Evolutionary conservation across 495 filamentous ascomycete genomes (phyloP).

Genomic region (Aspergillus steynii): DNA sequence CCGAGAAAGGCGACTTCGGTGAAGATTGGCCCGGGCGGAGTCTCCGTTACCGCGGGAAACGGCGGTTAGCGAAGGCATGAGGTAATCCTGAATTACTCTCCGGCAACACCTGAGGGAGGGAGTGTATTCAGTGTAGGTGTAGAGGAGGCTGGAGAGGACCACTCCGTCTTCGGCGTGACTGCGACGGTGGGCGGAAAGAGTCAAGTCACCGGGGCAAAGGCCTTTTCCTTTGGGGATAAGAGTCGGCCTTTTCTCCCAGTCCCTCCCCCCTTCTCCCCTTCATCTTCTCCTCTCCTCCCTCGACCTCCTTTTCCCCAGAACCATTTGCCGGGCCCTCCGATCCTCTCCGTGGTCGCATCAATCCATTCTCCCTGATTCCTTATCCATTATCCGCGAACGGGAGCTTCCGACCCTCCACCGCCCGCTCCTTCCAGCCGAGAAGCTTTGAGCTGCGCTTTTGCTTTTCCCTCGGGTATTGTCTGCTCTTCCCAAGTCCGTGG

Average conservation of each 20-base stretch:
- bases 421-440: conserved; percentile 27
- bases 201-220: conserved; percentile 29
- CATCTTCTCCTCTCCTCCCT: conserved; percentile 15
- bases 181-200: conserved; percentile 29
- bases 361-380: conserved; percentile 3
- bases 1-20: conserved; percentile 12
- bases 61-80: conserved; percentile 5
- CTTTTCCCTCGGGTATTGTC: conserved; percentile 26
- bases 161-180: conserved; percentile 32
- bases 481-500: conserved; percentile 3
- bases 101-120: too few relatives aligned
- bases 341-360: conserved; percentile 23
- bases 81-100: neutral
- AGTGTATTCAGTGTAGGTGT: too few relatives aligned
- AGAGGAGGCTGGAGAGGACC: too few relatives aligned
- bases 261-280: conserved; percentile 14
- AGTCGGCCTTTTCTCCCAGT: conserved; percentile 13
- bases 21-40: conserved; percentile 13
- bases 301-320: conserved; percentile 10
- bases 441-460: conserved; percentile 8
- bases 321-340: conserved; percentile 30
- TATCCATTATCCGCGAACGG: conserved; percentile 11
- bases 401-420: conserved; percentile 22
- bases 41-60: conserved; percentile 20
- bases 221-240: conserved; percentile 34